Percentiles rank a stretch among this genome's conserved stretches.
Evolutionary conservation across 73 alveolate species (phyloP).

Genomic region (Breviolum minutum): DNA sequence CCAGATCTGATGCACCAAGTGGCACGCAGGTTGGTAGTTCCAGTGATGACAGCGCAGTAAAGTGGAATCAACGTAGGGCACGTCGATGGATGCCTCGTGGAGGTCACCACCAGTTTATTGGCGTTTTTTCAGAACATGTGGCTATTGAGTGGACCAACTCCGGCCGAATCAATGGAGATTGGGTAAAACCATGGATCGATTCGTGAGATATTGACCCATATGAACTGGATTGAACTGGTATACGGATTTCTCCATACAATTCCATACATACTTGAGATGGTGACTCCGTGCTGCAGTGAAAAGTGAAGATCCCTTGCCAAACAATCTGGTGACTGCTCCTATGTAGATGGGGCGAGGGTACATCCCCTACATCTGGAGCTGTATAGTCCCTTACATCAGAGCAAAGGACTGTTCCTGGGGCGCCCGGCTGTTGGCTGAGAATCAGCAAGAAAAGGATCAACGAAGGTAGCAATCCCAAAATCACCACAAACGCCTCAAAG

Average conservation of each 20-base stretch:
- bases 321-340: no score
- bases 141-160: background rate
- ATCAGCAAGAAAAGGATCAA: background rate
- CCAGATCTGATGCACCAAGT: background rate
- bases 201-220: background rate
- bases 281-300: no score
- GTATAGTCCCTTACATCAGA: background rate
- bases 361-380: no score
- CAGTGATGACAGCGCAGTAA: slow-evolving; percentile 42
- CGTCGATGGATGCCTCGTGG: background rate
- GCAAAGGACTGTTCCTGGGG: no score
- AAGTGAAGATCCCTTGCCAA: no score
- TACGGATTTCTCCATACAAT: no score
- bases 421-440: background rate
- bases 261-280: no score
- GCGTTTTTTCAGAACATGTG: background rate
- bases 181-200: background rate
- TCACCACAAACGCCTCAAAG: slow-evolving; percentile 4
- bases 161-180: background rate
- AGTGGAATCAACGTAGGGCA: slow-evolving; percentile 7
- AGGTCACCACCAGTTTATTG: background rate
- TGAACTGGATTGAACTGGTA: no score
- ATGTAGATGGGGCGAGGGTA: no score
- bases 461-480: background rate
- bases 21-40: slow-evolving; percentile 29